These are phyloP conservation scores for Geranium incanum DNA, from an alignment of 441 rosid species.

Conservation along the genomic window DNA sequence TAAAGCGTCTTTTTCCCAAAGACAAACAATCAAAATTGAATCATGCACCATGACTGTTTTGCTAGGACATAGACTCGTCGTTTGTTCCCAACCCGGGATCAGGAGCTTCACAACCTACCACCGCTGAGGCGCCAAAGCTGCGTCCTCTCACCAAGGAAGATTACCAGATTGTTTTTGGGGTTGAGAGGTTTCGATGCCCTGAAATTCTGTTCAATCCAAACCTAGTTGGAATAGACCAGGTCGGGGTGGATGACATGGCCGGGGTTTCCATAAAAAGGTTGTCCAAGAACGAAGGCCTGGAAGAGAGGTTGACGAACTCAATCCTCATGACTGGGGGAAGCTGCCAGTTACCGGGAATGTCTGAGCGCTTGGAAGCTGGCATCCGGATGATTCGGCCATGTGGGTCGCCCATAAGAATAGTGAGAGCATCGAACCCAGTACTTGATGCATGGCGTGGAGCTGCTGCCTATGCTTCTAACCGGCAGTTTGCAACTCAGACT, in stretches of 20 bases:
- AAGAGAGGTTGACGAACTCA: conserved; percentile 61
- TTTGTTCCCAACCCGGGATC: conserved; percentile 55
- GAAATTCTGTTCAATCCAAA: conserved; percentile 72
- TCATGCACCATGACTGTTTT: background rate
- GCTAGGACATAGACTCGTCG: conserved; percentile 69
- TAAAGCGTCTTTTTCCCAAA: no score
- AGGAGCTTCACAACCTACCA: conserved; percentile 38
- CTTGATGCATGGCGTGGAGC: conserved; percentile 97
- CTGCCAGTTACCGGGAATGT: conserved; percentile 58
- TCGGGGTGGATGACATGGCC: conserved; percentile 73
- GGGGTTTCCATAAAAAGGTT: conserved; percentile 72
- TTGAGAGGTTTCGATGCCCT: conserved; percentile 83
- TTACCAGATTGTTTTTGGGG: conserved; percentile 65
- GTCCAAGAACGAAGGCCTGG: conserved; percentile 33
- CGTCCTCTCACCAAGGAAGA: conserved; percentile 77
- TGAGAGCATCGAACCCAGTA: conserved; percentile 63
- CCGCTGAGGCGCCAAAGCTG: conserved; percentile 44
- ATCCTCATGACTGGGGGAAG: conserved; percentile 77
- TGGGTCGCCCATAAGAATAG: conserved; percentile 54
- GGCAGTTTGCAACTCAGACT: conserved; percentile 51
- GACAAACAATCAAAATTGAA: background rate
- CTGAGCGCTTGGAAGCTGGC: conserved; percentile 66
- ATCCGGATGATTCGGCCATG: conserved; percentile 74
- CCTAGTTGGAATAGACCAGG: conserved; percentile 74
- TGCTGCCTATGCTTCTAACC: conserved; percentile 51